Evolutionary conservation across 169 alveolate genomes (phyloP), one percentile per base, ranked within the genome.

Genomic region (Eimeria necatrix): DNA sequence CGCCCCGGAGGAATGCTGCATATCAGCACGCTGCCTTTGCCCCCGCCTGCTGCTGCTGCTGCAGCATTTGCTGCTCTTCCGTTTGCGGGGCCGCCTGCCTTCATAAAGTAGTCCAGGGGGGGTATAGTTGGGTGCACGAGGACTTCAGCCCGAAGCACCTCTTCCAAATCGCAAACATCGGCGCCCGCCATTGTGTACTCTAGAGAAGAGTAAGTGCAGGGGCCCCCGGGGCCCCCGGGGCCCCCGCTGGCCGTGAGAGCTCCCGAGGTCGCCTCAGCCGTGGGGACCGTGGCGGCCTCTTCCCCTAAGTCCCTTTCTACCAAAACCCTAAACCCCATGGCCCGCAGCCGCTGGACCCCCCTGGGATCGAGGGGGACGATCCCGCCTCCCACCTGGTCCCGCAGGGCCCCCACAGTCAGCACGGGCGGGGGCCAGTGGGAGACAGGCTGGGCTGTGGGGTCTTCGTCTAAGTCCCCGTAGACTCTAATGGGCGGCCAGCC

Each of bases 331-430:
- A 76, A 41, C 14, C 87, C 87, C 61, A 76, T 41, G 20, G 14
- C 22, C 3, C 87, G 59, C 18, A 76, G 61, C 18, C 87, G 52
- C 41, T 10, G 5, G 12, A 76, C 87, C 0, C 87, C 64, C 26
- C 10, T 20, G 49, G 87, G 87, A 49, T 76, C 87, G 32, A 76
- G n/a, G 20, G 68, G 32, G 22, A 41, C 87, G 64, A 76, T 49
- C 56, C 56, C 52, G 26, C n/a, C 24, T 9, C 87, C 64, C 9
- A 41, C 68, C 46, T 32, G 59, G n/a, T 76, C 87, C 46, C 64
- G 18, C 41, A 76, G 20, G 4, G 46, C 41, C 59, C 87, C 87
- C 26, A 76, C 61, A 4, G 87, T 76, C 87, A 22, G 6, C 12
- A 16, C 26, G 16, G 87, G 87, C 16, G 18, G 26, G 14, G 87